Evolutionary conservation across 768 basidiomycete genomes (phyloP).

Genomic region (Melanogaster broomeanus): DNA sequence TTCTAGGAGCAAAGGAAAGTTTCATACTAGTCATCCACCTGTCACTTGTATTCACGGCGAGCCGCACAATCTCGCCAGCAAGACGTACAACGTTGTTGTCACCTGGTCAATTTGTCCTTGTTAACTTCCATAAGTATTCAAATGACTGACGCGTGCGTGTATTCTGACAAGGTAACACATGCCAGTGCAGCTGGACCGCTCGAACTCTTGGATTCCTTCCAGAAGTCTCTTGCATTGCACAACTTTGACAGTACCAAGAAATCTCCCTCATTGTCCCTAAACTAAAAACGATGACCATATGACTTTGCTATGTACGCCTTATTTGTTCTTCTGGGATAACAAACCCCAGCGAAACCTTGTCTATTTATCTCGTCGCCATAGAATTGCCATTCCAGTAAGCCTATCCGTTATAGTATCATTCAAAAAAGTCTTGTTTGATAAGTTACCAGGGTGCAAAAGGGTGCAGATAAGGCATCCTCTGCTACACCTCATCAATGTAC

Average conservation of each 20-base stretch:
- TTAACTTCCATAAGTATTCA: slow-evolving; percentile 23
- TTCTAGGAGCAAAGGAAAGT: not conserved
- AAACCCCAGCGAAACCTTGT: slow-evolving; percentile 4
- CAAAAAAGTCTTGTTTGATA: not conserved
- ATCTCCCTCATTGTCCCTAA: slow-evolving; percentile 18
- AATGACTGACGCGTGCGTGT: slow-evolving; percentile 17
- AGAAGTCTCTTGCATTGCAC: slow-evolving; percentile 7
- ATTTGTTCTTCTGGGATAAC: slow-evolving; percentile 15
- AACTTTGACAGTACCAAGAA: slow-evolving; percentile 29
- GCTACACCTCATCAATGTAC: not conserved
- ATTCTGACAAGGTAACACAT: slow-evolving; percentile 20
- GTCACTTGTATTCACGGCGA: not conserved
- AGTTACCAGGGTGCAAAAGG: not conserved
- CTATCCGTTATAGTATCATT: slow-evolving; percentile 2
- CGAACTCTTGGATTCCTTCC: too few relatives aligned
- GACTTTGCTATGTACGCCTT: slow-evolving; percentile 13
- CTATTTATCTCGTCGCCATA: slow-evolving; percentile 20
- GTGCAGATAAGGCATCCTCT: too few relatives aligned
- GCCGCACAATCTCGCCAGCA: slow-evolving; percentile 14
- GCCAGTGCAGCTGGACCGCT: slow-evolving; percentile 19
- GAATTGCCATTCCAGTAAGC: not conserved
- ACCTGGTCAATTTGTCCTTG: slow-evolving; percentile 21
- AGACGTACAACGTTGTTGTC: slow-evolving; percentile 15
- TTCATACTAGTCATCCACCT: not conserved
- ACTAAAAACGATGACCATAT: slow-evolving; percentile 20